phyloP scores from a whole-genome alignment of 1,139 yeast species.

The Blastobotrys raffinosifermentans region DNA sequence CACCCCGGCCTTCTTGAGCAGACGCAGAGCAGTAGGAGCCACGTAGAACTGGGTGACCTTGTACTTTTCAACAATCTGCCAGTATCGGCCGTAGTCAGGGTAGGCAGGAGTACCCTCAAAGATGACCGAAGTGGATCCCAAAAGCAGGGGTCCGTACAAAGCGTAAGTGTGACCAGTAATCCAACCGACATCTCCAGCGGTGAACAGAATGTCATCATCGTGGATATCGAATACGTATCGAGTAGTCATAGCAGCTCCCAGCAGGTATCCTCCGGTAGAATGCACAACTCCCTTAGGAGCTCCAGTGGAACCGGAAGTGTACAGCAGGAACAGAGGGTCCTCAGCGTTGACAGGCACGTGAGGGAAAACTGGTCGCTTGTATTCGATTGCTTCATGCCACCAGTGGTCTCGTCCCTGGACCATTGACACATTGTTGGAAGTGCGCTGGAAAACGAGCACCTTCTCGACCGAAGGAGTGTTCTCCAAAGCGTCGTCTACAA shows the following conservation, averaged over 20 bases:
- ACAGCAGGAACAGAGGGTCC: slow-evolving; percentile 88
- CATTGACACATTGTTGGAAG: slow-evolving; percentile 68
- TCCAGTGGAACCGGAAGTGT: slow-evolving; percentile 97
- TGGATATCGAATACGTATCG: slow-evolving; percentile 91
- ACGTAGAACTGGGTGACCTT: slow-evolving; percentile 95
- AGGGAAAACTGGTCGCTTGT: slow-evolving; percentile 79
- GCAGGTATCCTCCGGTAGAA: slow-evolving; percentile 85
- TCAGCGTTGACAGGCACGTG: slow-evolving; percentile 86
- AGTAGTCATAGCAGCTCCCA: slow-evolving; percentile 93
- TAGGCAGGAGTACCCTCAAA: slow-evolving; percentile 98
- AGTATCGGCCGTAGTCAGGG: slow-evolving; percentile 93
- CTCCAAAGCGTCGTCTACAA: slow-evolving; percentile 87
- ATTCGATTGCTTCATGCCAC: slow-evolving; percentile 85
- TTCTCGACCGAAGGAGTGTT: slow-evolving; percentile 75
- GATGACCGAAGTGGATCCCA: slow-evolving; percentile 87
- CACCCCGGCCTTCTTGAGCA: slow-evolving; percentile 92
- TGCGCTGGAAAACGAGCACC: slow-evolving; percentile 81
- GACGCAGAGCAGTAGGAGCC: slow-evolving; percentile 96
- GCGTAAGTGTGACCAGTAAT: slow-evolving; percentile 98
- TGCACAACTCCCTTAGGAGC: slow-evolving; percentile 98
- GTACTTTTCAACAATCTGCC: slow-evolving; percentile 93
- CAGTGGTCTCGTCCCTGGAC: slow-evolving; percentile 80
- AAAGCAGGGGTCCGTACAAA: slow-evolving; percentile 81
- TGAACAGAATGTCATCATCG: slow-evolving; percentile 80
- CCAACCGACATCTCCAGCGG: slow-evolving; percentile 99